Evolutionary conservation across 1,139 yeast species (phyloP).

Genomic region (Torulaspora pretoriensis): DNA sequence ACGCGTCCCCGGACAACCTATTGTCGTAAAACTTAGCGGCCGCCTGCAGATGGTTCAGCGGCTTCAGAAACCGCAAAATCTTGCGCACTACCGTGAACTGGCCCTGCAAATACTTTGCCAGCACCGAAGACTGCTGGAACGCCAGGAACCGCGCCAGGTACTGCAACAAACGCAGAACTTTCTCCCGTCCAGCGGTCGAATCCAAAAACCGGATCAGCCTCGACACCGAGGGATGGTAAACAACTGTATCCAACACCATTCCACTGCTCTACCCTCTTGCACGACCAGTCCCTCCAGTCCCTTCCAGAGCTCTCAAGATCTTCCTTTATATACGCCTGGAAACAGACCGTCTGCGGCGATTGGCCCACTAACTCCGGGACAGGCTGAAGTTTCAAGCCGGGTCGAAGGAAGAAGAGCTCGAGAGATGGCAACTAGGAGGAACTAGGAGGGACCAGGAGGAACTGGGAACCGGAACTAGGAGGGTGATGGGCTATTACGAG

Average conservation of each 20-base stretch:
- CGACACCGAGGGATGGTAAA: conserved; percentile 70
- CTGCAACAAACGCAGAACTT: conserved; percentile 73
- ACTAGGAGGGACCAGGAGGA: no score
- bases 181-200: conserved; percentile 71
- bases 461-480: background rate
- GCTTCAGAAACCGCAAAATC: conserved; percentile 81
- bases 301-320: no score
- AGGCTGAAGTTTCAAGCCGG: background rate
- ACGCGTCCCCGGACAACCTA: conserved; percentile 60
- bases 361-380: conserved; percentile 1
- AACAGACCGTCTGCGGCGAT: background rate
- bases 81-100: conserved; percentile 63
- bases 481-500: conserved; percentile 61
- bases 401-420: conserved; percentile 2
- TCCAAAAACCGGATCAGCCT: conserved; percentile 64
- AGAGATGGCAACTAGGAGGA: background rate
- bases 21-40: conserved; percentile 69
- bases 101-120: conserved; percentile 53
- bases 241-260: conserved; percentile 64
- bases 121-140: conserved; percentile 53
- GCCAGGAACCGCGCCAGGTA: conserved; percentile 73
- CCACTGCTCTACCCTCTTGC: background rate
- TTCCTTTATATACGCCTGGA: conserved; percentile 1
- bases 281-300: no score
- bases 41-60: conserved; percentile 65